Percentiles rank a stretch among this genome's conserved stretches.
Evolutionary conservation across 2,329 filamentous ascomycete species (phyloP).

Genomic region (Alternaria sp.): DNA sequence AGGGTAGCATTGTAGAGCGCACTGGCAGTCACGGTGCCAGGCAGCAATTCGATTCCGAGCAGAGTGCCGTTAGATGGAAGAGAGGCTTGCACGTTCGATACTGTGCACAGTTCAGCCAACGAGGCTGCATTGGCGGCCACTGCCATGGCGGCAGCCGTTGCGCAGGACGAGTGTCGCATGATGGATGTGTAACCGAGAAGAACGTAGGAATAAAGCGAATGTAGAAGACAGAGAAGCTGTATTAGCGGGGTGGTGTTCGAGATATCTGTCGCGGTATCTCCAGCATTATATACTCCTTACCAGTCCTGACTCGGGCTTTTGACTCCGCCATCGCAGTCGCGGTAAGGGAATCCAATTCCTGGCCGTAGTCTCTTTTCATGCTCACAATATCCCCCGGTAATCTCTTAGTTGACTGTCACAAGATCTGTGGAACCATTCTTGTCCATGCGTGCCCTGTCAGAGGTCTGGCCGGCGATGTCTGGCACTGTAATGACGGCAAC

Average conservation of each 20-base stretch:
- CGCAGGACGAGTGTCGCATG: constrained; percentile 15
- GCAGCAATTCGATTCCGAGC: constrained; percentile 49
- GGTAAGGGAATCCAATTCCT: background rate
- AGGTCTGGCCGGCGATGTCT: background rate
- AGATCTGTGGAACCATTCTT: background rate
- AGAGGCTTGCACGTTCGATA: constrained; percentile 23
- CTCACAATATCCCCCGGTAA: background rate
- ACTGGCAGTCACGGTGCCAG: constrained; percentile 46
- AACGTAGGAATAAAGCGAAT: background rate
- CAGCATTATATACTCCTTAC: background rate
- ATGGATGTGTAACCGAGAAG: background rate
- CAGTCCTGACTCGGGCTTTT: background rate
- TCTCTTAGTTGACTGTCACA: background rate
- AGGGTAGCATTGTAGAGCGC: constrained; percentile 43
- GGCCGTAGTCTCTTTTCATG: background rate
- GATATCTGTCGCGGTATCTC: background rate
- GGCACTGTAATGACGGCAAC: background rate
- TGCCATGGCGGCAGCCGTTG: constrained; percentile 6
- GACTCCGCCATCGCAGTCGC: background rate
- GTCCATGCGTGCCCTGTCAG: background rate
- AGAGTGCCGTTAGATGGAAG: constrained; percentile 23
- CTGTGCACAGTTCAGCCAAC: constrained; percentile 18
- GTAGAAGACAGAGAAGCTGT: background rate
- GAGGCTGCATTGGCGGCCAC: constrained; percentile 3
- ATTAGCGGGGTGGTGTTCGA: background rate